Evolutionary conservation across 2,329 filamentous ascomycete species (phyloP), one percentile per base, ranked within the genome.

Genomic region (Aureobasidium subglaciale): DNA sequence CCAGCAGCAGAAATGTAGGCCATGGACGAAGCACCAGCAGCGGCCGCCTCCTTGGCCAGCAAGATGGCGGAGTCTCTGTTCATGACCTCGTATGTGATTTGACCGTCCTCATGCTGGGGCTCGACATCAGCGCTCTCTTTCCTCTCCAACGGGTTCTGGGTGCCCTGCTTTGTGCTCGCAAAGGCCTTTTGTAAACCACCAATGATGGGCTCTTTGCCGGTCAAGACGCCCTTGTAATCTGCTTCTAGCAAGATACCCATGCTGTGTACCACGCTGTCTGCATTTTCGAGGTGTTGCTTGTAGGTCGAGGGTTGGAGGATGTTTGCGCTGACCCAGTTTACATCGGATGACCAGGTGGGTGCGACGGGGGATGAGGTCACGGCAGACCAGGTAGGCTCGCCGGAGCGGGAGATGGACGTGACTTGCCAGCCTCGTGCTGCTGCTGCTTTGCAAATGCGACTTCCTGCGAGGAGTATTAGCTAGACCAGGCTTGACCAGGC

Each of bases 221-320:
- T 86, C 24, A 99, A 69, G 15, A 96, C 86, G 63, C 87, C 88
- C 73, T 99, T 99, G 82, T 99, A 99, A 76, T 99, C 93, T 48
- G 91, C 90, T 75, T 99, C 93, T 9, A 99, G 82, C 16, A 99
- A 79, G 64, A 99, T 96, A 9, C 93, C 93, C 86, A 97, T 91
- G 66, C 81, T 90, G 77, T 99, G 93, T 43, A 99, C 86, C 24
- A 97, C 91, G 56, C 85, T 91, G 69, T 90, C 83, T 59, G 90
- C 88, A 56, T 81, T 83, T 62, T 83, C 80, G 59, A 99, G 82
- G 45, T 92, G 81, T 0, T 85, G 75, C 8, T 81, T 82, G 74
- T 96, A 99, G 16, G 87, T 87, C 1, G 81, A 75, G 0, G 93
- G 92, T 58, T 86, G 82, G 59, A 99, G 82, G 62, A 97, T 86